phyloP scores from a whole-genome alignment of 2,329 filamentous ascomycete species.

The Penicillium paneum region DNA sequence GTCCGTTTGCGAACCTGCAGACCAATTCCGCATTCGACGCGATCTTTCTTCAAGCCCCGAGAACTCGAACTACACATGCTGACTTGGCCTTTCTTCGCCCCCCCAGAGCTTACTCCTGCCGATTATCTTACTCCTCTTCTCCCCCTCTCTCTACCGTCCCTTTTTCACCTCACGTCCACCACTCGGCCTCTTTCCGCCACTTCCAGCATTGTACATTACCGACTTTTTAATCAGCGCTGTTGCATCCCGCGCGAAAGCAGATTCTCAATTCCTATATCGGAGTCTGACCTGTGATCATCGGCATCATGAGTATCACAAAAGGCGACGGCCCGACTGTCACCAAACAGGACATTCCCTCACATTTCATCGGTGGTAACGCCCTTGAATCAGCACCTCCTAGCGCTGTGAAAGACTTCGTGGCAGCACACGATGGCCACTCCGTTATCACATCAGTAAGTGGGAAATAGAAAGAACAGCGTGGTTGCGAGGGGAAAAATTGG shows the following conservation, averaged over 20 bases:
- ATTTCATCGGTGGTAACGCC: conserved; percentile 95
- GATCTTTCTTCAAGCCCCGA: not conserved
- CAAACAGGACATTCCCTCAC: conserved; percentile 77
- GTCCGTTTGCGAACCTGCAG: conserved; percentile 11
- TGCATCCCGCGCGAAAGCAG: conserved; percentile 13
- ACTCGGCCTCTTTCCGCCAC: conserved; percentile 16
- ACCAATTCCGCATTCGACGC: conserved; percentile 6
- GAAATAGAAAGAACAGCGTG: not conserved
- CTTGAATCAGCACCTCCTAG: conserved; percentile 76
- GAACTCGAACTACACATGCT: not conserved
- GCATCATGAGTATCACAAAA: conserved; percentile 43
- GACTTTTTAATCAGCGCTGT: conserved; percentile 16
- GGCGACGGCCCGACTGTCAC: conserved; percentile 66
- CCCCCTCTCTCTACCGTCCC: not conserved
- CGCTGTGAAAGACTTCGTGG: conserved; percentile 94
- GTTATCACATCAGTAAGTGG: conserved; percentile 86
- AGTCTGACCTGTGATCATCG: conserved; percentile 27
- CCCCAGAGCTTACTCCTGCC: not conserved
- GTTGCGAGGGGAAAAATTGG: not conserved
- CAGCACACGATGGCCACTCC: conserved; percentile 84
- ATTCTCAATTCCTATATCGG: conserved; percentile 22
- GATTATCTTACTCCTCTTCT: not conserved
- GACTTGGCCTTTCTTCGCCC: not conserved
- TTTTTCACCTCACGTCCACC: conserved; percentile 9
- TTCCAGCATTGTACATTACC: conserved; percentile 20